Evolutionary conservation across 352 stramenopile species (phyloP).

Genomic region (Vaucheria bursata): DNA sequence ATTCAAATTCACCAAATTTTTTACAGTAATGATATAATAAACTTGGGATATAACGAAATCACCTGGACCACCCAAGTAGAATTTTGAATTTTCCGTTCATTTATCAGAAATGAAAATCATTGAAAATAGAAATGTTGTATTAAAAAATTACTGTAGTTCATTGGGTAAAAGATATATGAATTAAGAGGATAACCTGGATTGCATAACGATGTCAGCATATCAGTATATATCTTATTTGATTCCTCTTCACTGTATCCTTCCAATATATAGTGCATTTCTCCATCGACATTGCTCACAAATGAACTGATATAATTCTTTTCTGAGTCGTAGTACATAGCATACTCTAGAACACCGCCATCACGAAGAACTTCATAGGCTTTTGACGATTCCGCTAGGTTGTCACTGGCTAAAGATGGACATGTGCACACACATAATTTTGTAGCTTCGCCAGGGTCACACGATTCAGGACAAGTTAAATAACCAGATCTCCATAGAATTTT

Average conservation of each 20-base stretch:
- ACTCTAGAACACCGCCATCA: conserved; percentile 15
- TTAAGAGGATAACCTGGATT: too few relatives aligned
- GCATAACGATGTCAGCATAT: conserved; percentile 34
- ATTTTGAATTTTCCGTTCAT: too few relatives aligned
- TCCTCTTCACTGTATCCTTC: conserved; percentile 33
- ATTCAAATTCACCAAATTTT: too few relatives aligned
- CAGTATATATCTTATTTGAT: conserved; percentile 16
- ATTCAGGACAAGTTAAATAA: conserved; percentile 22
- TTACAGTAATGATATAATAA: too few relatives aligned
- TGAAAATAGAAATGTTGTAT: too few relatives aligned
- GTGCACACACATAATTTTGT: conserved; percentile 11
- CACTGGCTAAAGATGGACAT: too few relatives aligned
- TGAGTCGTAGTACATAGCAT: conserved; percentile 29
- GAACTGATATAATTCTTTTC: conserved; percentile 3
- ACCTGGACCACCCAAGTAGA: too few relatives aligned
- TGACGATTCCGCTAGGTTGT: neutral
- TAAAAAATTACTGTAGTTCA: too few relatives aligned
- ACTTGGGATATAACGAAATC: too few relatives aligned
- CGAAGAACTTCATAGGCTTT: conserved; percentile 18
- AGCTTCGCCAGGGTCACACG: conserved; percentile 16
- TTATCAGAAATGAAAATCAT: too few relatives aligned
- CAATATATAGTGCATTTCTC: conserved; percentile 25
- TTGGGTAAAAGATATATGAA: too few relatives aligned
- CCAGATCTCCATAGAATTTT: conserved; percentile 40
- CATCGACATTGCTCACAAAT: conserved; percentile 22